Conservation (phyloP, 495 filamentous ascomycete genomes). For the Xylaria castorea region DNA sequence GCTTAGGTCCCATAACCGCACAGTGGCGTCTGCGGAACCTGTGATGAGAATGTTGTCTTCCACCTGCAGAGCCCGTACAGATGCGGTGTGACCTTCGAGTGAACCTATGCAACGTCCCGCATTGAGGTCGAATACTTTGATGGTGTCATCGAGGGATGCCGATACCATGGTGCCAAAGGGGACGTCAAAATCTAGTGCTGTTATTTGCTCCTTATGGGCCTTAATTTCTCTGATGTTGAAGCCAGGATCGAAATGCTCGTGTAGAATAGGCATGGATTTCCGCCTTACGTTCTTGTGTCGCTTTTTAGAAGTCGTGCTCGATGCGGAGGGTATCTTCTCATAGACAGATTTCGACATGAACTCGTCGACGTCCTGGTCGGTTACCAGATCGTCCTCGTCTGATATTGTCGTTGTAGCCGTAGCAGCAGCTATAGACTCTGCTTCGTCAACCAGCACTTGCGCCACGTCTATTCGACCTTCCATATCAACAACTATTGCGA, state of each 20-base stretch:
- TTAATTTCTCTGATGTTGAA: constrained; percentile 85
- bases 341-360: constrained; percentile 99
- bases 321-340: constrained; percentile 78
- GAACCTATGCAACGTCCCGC: constrained; percentile 87
- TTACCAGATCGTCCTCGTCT: constrained; percentile 58
- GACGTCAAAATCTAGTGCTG: constrained; percentile 91
- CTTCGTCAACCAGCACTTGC: constrained; percentile 76
- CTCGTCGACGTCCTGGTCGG: constrained; percentile 62
- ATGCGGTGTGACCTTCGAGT: constrained; percentile 93
- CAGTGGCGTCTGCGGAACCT: constrained; percentile 94
- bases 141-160: constrained; percentile 93
- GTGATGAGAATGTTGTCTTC: constrained; percentile 96
- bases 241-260: constrained; percentile 94
- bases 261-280: constrained; percentile 91
- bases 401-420: constrained; percentile 60
- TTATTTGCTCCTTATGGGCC: constrained; percentile 88
- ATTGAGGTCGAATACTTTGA: constrained; percentile 97
- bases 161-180: constrained; percentile 96
- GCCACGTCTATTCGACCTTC: constrained; percentile 87
- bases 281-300: constrained; percentile 69
- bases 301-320: constrained; percentile 61
- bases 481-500: constrained; percentile 71
- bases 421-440: constrained; percentile 60
- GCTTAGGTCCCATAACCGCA: constrained; percentile 90
- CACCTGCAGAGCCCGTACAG: constrained; percentile 90